Evolutionary conservation across 768 basidiomycete genomes (phyloP).

Genomic region (Mycena venus): DNA sequence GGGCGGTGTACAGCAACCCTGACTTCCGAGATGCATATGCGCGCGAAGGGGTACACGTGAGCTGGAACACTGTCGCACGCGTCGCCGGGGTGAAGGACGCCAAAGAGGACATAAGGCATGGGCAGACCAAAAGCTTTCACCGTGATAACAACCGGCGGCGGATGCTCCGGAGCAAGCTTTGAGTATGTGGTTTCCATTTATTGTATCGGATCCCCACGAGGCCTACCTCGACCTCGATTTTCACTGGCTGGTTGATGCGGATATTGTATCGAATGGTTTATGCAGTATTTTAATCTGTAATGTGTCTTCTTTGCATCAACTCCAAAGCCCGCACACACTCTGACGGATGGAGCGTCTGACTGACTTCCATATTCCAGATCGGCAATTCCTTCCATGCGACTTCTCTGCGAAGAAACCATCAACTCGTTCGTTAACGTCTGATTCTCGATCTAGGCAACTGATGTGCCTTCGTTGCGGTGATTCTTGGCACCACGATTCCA

Average conservation of each 20-base stretch:
- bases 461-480: not conserved
- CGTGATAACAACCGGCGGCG: not conserved
- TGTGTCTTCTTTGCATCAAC: too few relatives aligned
- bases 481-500: too few relatives aligned
- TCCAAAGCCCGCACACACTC: too few relatives aligned
- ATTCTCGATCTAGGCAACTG: not conserved
- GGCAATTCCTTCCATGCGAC: too few relatives aligned
- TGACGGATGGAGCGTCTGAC: too few relatives aligned
- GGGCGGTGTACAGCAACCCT: conserved; percentile 53
- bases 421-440: not conserved
- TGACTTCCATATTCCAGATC: too few relatives aligned
- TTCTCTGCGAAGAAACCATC: too few relatives aligned
- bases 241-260: too few relatives aligned
- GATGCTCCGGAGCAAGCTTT: not conserved
- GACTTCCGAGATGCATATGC: conserved; percentile 55
- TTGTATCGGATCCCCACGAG: too few relatives aligned
- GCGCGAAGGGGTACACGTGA: conserved; percentile 50
- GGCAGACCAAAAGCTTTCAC: not conserved
- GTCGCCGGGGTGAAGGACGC: conserved; percentile 2
- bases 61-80: conserved; percentile 38
- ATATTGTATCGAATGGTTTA: too few relatives aligned
- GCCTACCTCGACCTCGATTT: too few relatives aligned
- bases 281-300: too few relatives aligned
- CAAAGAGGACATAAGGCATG: not conserved
- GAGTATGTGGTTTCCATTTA: not conserved